Conservation (phyloP, 2,329 filamentous ascomycete species). For the Periconia macrospinosa region DNA sequence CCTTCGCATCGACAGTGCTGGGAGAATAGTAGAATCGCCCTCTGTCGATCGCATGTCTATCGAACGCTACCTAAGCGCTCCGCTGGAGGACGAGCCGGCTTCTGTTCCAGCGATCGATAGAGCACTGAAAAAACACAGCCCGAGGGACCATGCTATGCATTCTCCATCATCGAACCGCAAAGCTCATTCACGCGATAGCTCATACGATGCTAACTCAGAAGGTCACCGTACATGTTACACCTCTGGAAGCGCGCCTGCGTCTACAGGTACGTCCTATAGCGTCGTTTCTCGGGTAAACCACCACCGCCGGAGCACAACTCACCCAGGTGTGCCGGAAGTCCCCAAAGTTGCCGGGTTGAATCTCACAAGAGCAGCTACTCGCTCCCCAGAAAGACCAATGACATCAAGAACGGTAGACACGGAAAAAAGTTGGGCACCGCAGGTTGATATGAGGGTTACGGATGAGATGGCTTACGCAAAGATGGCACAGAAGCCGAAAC, state of each 20-base stretch:
- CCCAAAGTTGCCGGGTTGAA: slow-evolving; percentile 1
- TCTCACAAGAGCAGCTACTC: background rate
- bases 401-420: slow-evolving; percentile 19
- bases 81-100: slow-evolving; percentile 28
- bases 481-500: slow-evolving; percentile 23
- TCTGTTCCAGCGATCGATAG: slow-evolving; percentile 27
- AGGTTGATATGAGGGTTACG: slow-evolving; percentile 18
- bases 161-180: background rate
- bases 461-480: slow-evolving; percentile 23
- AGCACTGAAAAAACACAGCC: slow-evolving; percentile 20
- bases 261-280: slow-evolving; percentile 25
- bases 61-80: slow-evolving; percentile 27
- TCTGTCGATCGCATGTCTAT: slow-evolving; percentile 26
- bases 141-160: slow-evolving; percentile 2
- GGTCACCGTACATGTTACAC: slow-evolving; percentile 25
- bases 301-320: slow-evolving; percentile 10
- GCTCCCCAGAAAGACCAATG: slow-evolving; percentile 16
- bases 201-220: slow-evolving; percentile 25
- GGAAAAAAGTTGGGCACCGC: slow-evolving; percentile 20
- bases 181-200: slow-evolving; percentile 21
- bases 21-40: slow-evolving; percentile 14
- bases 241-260: slow-evolving; percentile 21
- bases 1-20: slow-evolving; percentile 5
- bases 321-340: slow-evolving; percentile 5
- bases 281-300: slow-evolving; percentile 11